These are phyloP conservation scores for Crataegus laevigata DNA, from an alignment of 306 rosid genomes.

Conservation along the genomic window DNA sequence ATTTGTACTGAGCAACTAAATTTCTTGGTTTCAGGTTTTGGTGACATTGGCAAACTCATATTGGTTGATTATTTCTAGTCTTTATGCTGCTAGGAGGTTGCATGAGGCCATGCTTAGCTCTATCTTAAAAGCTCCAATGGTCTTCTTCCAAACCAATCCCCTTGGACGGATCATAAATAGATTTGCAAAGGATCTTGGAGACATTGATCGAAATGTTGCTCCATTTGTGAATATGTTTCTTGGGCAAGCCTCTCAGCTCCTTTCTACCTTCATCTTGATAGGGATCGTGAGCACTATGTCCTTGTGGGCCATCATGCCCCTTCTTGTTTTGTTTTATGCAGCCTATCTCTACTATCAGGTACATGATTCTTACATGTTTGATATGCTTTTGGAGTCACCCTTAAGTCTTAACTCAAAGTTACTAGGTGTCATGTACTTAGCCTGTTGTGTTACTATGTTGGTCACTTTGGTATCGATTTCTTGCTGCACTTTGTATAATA, in stretches of 20 bases:
- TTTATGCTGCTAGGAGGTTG: slow-evolving; percentile 78
- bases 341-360: slow-evolving; percentile 94
- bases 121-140: slow-evolving; percentile 87
- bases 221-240: slow-evolving; percentile 67
- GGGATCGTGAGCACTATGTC: slow-evolving; percentile 95
- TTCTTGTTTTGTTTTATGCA: slow-evolving; percentile 67
- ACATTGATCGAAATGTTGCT: slow-evolving; percentile 88
- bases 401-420: neutral
- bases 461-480: neutral
- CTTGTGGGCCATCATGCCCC: slow-evolving; percentile 92
- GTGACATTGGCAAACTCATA: slow-evolving; percentile 66
- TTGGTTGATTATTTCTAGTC: slow-evolving; percentile 77
- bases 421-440: neutral
- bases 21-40: slow-evolving; percentile 50
- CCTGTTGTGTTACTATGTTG: neutral
- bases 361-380: slow-evolving; percentile 8
- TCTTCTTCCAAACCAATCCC: slow-evolving; percentile 88
- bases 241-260: slow-evolving; percentile 64
- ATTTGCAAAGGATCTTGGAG: slow-evolving; percentile 93
- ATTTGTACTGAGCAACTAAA: neutral
- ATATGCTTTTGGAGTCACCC: neutral
- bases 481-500: neutral
- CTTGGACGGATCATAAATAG: slow-evolving; percentile 86
- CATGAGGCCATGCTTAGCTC: slow-evolving; percentile 84
- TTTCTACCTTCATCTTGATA: slow-evolving; percentile 83